Base-by-base conservation (phyloP, 2,329 filamentous ascomycete species). In the Leptographium flavum region DNA sequence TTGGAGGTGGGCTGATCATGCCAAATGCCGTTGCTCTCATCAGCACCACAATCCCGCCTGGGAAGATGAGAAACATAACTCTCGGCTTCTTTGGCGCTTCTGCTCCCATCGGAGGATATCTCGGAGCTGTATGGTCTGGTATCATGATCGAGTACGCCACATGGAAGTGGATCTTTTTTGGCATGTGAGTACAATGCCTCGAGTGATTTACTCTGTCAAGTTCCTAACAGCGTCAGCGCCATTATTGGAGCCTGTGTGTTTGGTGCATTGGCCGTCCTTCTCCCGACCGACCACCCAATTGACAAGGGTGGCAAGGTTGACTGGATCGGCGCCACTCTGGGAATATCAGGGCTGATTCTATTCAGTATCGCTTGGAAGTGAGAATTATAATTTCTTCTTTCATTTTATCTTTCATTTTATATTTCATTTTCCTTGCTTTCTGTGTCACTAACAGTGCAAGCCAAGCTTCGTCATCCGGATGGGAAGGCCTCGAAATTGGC, bases 21-120 rank as follows among this genome's bases (percentile, higher is more conserved):
- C 70, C 71, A 0, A 74, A 73, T 50, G 65, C 68, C 0, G 61
- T 75, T 0, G 70, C 71, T 0, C 63, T 73, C 42, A 58, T 75
- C 15, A 63, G 62, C 0, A 65, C 62, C 23, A 70, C 63, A 31
- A 63, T 71, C 17, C 65, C 66, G 1, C 68, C 69, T 0, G 70
- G 71, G 0, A 56, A 56, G 13, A 55, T 57, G 37, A 61, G 68
- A 13, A 70, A 73, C 47, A 52, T 71, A 17, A 57, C 60, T 31
- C 54, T 72, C 41, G 67, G 62, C 10, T 54, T 69, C 33, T 72
- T 73, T 50, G 68, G 63, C 3, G 68, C 66, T 1, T 61, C 62
- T 1, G 64, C 66, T 0, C 71, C 69, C 0, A 51, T 67, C 5
- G 70, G 70, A 2, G 67, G 62, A 5, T 59, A 61, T 22, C 42